phyloP scores from a whole-genome alignment of 108 stramenopile species.

The Conticribra weissflogii region DNA sequence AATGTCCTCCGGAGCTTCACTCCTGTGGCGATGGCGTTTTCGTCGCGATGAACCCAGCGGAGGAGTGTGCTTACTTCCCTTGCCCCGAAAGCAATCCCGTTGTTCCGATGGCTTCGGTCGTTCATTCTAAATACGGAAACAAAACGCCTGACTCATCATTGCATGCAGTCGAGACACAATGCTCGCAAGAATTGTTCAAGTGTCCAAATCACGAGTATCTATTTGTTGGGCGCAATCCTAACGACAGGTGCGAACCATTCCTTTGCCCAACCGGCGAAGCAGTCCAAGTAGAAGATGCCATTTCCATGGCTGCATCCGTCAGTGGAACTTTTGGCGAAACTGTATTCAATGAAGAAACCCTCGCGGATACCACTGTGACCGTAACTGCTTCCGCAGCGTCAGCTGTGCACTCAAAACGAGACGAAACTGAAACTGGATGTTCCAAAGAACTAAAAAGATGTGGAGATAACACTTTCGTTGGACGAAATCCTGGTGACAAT shows the following conservation, averaged over 20 bases:
- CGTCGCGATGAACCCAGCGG: background rate
- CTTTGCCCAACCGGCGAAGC: background rate
- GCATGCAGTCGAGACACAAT: background rate
- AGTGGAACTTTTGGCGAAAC: background rate
- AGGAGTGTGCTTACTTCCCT: background rate
- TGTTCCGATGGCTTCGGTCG: background rate
- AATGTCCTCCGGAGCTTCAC: background rate
- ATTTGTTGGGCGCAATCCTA: background rate
- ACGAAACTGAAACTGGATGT: background rate
- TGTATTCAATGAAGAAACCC: background rate
- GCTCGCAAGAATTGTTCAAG: background rate
- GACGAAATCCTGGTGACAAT: background rate
- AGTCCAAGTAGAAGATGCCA: background rate
- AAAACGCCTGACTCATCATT: background rate
- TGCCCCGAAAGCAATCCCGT: background rate
- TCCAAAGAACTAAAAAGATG: conserved; percentile 6
- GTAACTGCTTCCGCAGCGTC: background rate
- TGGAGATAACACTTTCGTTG: background rate
- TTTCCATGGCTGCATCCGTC: background rate
- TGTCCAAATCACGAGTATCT: background rate
- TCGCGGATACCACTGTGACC: background rate
- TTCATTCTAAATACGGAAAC: background rate
- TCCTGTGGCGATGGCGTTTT: background rate
- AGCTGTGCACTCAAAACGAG: background rate
- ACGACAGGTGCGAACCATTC: background rate